Conservation (phyloP, 106 monocot genomes). For the Chionographis japonica region DNA sequence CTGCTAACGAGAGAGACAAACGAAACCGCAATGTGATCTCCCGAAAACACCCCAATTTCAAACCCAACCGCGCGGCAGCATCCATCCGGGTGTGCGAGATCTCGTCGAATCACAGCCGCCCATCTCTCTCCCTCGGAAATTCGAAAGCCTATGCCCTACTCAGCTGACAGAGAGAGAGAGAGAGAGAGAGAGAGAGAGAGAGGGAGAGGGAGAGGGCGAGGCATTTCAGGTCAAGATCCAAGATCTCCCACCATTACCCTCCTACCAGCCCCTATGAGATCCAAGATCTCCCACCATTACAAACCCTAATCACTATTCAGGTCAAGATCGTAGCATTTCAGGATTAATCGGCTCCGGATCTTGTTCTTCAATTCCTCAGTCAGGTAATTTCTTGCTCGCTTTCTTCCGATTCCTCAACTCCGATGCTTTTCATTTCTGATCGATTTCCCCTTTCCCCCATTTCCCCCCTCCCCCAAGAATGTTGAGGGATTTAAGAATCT, state of each 20-base stretch:
- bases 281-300: not conserved
- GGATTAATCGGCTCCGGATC: constrained; percentile 43
- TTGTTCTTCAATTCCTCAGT: constrained; percentile 47
- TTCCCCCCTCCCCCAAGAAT: constrained; percentile 31
- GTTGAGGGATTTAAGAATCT: constrained; percentile 56
- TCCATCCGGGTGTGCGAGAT: constrained; percentile 9
- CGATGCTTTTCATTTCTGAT: not conserved
- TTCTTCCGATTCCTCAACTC: not conserved
- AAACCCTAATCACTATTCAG: not conserved
- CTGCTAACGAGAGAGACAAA: no score
- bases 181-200: constrained; percentile 1
- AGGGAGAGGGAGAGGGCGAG: not conserved
- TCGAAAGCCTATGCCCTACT: not conserved
- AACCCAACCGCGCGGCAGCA: constrained; percentile 1
- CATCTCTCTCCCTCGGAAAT: constrained; percentile 7
- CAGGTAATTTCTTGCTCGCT: constrained; percentile 36
- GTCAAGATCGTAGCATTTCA: constrained; percentile 4
- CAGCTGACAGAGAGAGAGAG: not conserved
- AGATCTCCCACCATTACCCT: not conserved
- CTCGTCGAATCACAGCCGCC: constrained; percentile 13
- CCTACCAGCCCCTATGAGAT: not conserved
- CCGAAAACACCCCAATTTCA: constrained; percentile 21
- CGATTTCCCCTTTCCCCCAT: not conserved
- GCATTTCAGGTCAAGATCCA: not conserved
- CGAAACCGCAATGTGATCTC: not conserved